These are phyloP conservation scores for Cucurbita ficifolia DNA, from an alignment of 306 rosid genomes.

Conservation along the genomic window DNA sequence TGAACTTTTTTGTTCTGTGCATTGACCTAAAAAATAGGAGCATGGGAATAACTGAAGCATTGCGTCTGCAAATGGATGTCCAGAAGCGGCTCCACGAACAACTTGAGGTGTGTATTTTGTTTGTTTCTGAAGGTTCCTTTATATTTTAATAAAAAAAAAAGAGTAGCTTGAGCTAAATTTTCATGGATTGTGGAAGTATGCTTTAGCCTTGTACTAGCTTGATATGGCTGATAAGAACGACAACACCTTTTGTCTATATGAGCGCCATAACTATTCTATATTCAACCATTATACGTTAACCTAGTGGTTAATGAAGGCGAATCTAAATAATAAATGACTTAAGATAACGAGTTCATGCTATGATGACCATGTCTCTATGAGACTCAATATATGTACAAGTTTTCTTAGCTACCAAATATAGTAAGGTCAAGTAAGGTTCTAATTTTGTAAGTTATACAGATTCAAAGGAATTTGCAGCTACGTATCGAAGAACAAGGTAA, in stretches of 20 bases:
- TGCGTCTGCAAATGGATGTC: constrained; percentile 90
- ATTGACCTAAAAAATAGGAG: constrained; percentile 31
- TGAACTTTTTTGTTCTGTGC: background rate
- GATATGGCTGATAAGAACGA: background rate
- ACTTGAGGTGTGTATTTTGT: constrained; percentile 61
- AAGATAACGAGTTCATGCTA: too few species aligned
- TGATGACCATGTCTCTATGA: too few species aligned
- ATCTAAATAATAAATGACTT: too few species aligned
- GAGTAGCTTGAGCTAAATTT: background rate
- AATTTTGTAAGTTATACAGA: constrained; percentile 27
- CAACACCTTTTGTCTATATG: too few species aligned
- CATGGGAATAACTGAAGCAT: constrained; percentile 76
- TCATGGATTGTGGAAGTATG: background rate
- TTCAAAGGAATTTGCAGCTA: constrained; percentile 75
- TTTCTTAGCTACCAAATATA: too few species aligned
- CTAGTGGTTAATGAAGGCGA: too few species aligned
- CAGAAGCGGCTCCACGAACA: constrained; percentile 97
- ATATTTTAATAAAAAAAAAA: background rate
- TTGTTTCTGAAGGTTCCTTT: background rate
- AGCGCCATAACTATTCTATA: too few species aligned
- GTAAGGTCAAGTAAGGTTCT: background rate
- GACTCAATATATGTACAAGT: too few species aligned
- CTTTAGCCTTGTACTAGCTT: background rate
- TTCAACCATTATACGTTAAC: too few species aligned
- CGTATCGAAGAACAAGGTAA: constrained; percentile 82